Evolutionary conservation across 305 asterid genomes (phyloP).

Genomic region (Fraxinus dipetala): DNA sequence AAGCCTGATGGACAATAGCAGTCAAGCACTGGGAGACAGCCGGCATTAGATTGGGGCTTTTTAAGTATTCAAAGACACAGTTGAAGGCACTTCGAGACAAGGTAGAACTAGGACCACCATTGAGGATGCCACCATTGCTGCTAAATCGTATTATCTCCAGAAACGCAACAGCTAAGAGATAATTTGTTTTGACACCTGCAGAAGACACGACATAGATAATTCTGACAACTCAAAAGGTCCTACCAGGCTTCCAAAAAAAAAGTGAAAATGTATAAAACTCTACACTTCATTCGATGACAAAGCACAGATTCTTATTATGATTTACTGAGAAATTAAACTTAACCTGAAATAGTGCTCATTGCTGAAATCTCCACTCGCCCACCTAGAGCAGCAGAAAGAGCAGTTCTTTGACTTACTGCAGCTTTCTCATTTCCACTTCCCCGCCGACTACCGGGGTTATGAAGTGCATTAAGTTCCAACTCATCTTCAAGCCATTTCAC

Average conservation of each 20-base stretch:
- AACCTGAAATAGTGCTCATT: constrained; percentile 92
- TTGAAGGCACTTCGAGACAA: constrained; percentile 94
- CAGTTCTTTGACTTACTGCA: constrained; percentile 87
- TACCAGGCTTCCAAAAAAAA: constrained; percentile 14
- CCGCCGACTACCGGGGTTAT: constrained; percentile 93
- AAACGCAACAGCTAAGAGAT: constrained; percentile 96
- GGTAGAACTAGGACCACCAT: constrained; percentile 63
- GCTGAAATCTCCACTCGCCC: constrained; percentile 93
- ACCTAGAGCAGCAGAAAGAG: constrained; percentile 96
- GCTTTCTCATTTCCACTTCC: constrained; percentile 98
- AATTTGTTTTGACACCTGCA: constrained; percentile 98
- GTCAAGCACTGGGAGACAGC: constrained; percentile 98
- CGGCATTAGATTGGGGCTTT: constrained; percentile 89
- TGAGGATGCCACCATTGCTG: constrained; percentile 98
- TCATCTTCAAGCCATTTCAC: constrained; percentile 99
- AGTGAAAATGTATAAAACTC: constrained; percentile 2
- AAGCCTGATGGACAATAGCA: constrained; percentile 86
- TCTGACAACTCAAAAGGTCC: constrained; percentile 20
- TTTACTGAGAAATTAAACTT: constrained; percentile 14
- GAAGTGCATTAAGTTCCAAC: constrained; percentile 99
- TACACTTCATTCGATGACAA: constrained; percentile 17
- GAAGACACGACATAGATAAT: constrained; percentile 27
- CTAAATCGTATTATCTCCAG: constrained; percentile 93
- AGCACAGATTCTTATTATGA: constrained; percentile 16
- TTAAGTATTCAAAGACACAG: constrained; percentile 93